phyloP scores from a whole-genome alignment of 1,284 basidiomycete species.

The Agaricales sp. region DNA sequence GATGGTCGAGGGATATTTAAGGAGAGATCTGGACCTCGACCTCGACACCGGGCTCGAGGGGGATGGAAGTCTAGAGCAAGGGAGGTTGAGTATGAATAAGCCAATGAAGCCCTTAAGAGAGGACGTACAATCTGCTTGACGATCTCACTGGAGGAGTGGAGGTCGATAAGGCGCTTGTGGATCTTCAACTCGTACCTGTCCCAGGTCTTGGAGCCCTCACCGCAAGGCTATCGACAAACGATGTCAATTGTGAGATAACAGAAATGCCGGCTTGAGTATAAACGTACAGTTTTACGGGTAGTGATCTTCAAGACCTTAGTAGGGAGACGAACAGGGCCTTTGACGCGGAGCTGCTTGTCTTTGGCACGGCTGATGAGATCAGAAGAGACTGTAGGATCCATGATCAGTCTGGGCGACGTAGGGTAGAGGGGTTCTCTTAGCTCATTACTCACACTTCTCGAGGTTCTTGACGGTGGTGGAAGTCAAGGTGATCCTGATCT shows the following conservation, averaged over 20 bases:
- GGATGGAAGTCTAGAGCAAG: constrained; percentile 80
- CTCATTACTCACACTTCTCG: constrained; percentile 88
- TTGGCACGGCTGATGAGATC: constrained; percentile 99
- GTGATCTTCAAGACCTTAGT: constrained; percentile 99
- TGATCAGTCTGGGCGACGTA: not conserved
- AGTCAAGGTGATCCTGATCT: constrained; percentile 99
- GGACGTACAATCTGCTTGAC: constrained; percentile 96
- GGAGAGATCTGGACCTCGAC: constrained; percentile 95
- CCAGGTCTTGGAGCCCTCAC: constrained; percentile 99
- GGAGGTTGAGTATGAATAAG: constrained; percentile 4
- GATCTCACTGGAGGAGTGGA: constrained; percentile 97
- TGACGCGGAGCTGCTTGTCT: constrained; percentile 99
- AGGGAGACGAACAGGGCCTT: constrained; percentile 97
- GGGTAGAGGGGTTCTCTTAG: not conserved
- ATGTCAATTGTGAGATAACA: no score
- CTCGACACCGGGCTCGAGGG: constrained; percentile 98
- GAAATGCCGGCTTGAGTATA: not conserved
- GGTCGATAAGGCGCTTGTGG: constrained; percentile 99
- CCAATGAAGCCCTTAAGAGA: not conserved
- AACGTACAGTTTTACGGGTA: constrained; percentile 92
- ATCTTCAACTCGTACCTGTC: constrained; percentile 99
- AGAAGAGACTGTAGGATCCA: constrained; percentile 60
- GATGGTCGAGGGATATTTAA: not conserved
- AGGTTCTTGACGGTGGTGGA: constrained; percentile 97
- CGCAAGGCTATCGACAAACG: constrained; percentile 80